These are phyloP conservation scores for Laetiporus sulphureus DNA, from an alignment of 1,284 basidiomycete genomes.

Conservation along the genomic window DNA sequence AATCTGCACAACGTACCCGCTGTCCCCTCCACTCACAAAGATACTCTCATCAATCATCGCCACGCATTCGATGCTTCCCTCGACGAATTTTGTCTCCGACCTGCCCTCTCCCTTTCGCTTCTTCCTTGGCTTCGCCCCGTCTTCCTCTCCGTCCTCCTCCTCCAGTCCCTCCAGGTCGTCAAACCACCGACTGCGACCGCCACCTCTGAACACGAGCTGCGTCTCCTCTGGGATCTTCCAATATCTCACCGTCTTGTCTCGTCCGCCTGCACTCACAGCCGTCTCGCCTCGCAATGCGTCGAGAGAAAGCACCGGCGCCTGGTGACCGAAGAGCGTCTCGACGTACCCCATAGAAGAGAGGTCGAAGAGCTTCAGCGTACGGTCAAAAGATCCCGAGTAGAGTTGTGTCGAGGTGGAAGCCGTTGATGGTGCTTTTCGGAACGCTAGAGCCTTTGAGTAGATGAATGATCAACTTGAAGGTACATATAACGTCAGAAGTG, in stretches of 20 bases:
- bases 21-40: slow-evolving; percentile 93
- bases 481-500: not conserved
- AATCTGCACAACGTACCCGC: slow-evolving; percentile 57
- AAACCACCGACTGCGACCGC: slow-evolving; percentile 72
- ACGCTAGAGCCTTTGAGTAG: slow-evolving; percentile 56
- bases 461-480: not conserved
- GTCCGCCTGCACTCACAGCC: slow-evolving; percentile 81
- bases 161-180: slow-evolving; percentile 80
- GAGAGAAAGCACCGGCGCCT: slow-evolving; percentile 78
- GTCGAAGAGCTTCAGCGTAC: slow-evolving; percentile 90
- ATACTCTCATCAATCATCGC: slow-evolving; percentile 92
- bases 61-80: slow-evolving; percentile 90
- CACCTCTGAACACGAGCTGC: slow-evolving; percentile 94
- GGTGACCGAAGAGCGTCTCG: slow-evolving; percentile 97
- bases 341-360: slow-evolving; percentile 83
- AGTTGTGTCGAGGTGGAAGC: slow-evolving; percentile 44
- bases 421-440: slow-evolving; percentile 72
- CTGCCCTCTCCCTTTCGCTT: slow-evolving; percentile 32
- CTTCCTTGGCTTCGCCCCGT: slow-evolving; percentile 9
- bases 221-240: slow-evolving; percentile 98
- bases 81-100: slow-evolving; percentile 59
- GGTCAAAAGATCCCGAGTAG: slow-evolving; percentile 86
- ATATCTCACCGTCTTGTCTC: slow-evolving; percentile 89
- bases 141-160: slow-evolving; percentile 37
- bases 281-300: slow-evolving; percentile 81